A percentile compares a stretch with the other conserved stretches of the same genome.
These are phyloP conservation scores for Cyclotella baltica DNA, from an alignment of 108 stramenopile genomes.

Conservation along the genomic window DNA sequence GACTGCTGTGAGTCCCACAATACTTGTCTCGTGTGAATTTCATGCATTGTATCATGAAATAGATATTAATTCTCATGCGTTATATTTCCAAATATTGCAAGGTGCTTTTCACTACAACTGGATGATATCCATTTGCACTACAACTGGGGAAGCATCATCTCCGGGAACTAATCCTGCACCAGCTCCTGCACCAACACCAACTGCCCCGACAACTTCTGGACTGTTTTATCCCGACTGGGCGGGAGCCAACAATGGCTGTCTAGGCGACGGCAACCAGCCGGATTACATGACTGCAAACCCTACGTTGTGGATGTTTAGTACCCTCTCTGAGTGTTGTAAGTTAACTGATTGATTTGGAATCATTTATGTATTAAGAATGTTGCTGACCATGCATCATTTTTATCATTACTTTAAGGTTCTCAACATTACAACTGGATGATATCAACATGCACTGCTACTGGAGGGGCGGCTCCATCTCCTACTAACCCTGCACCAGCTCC, in stretches of 20 bases:
- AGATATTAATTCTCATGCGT: background rate
- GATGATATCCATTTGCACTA: background rate
- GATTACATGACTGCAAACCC: constrained; percentile 2
- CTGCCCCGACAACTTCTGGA: background rate
- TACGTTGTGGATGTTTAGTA: background rate
- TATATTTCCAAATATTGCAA: background rate
- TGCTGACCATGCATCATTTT: background rate
- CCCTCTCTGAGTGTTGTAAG: background rate
- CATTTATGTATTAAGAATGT: too few species aligned
- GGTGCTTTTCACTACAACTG: background rate
- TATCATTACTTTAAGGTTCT: background rate
- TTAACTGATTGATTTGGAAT: too few species aligned
- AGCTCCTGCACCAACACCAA: background rate
- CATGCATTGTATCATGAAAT: background rate
- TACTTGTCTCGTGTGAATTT: background rate
- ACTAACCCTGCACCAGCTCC: too few species aligned
- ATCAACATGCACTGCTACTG: too few species aligned
- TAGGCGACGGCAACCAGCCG: background rate
- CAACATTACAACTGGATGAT: background rate
- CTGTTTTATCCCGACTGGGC: constrained; percentile 15
- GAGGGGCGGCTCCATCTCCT: too few species aligned
- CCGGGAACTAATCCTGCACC: too few species aligned
- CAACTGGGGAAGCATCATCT: too few species aligned
- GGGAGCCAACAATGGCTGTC: background rate
- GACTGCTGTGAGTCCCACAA: background rate